These are phyloP conservation scores for Ceratocystis eucalypticola DNA, from an alignment of 2,329 filamentous ascomycete genomes.

Conservation along the genomic window DNA sequence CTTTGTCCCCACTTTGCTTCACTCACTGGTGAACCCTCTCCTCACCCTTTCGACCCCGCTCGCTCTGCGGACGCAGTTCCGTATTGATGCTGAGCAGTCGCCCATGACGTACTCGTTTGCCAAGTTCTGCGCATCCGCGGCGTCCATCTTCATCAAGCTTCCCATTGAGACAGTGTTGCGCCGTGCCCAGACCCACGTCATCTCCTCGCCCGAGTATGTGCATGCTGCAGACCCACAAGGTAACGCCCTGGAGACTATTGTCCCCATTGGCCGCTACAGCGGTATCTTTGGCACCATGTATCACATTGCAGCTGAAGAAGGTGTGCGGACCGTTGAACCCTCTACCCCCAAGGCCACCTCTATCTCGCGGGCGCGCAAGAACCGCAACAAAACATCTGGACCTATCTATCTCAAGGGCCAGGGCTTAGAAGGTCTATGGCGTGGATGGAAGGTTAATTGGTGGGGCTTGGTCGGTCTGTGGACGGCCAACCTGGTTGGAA, in stretches of 20 bases:
- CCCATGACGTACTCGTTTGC: constrained; percentile 70
- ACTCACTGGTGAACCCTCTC: constrained; percentile 71
- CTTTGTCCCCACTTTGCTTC: constrained; percentile 70
- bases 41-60: constrained; percentile 73
- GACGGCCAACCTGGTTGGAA: constrained; percentile 52
- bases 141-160: constrained; percentile 73
- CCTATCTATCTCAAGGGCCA: constrained; percentile 46
- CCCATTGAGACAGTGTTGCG: constrained; percentile 86
- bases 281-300: constrained; percentile 91
- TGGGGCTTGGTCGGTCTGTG: constrained; percentile 65
- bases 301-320: constrained; percentile 72
- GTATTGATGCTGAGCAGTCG: constrained; percentile 67
- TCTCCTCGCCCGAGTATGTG: constrained; percentile 41
- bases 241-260: constrained; percentile 52
- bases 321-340: constrained; percentile 38
- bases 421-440: constrained; percentile 53
- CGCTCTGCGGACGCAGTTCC: constrained; percentile 69
- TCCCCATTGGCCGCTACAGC: constrained; percentile 65
- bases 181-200: constrained; percentile 67
- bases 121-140: constrained; percentile 66
- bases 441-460: constrained; percentile 65
- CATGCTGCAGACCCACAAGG: constrained; percentile 34
- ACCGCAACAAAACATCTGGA: constrained; percentile 26
- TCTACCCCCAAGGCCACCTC: constrained; percentile 10
- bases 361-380: constrained; percentile 9